phyloP scores from a whole-genome alignment of 805 yeast species.

The Metschnikowia vanudenii region DNA sequence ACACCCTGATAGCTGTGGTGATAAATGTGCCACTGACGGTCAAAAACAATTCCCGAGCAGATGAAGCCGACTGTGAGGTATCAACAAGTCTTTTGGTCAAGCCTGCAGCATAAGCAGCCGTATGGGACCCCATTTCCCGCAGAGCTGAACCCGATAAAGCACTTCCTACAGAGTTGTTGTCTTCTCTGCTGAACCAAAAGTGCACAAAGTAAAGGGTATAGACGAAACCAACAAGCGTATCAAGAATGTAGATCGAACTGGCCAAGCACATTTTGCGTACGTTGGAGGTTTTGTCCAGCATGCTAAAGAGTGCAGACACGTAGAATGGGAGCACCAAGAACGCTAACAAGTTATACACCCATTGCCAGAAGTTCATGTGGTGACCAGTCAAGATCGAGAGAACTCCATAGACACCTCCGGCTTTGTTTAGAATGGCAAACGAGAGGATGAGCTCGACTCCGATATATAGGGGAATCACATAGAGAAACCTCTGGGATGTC shows the following conservation, averaged over 20 bases:
- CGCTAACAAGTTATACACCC: constrained; percentile 73
- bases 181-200: constrained; percentile 67
- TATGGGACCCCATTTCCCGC: not conserved
- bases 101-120: not conserved
- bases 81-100: constrained; percentile 11
- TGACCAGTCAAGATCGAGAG: constrained; percentile 87
- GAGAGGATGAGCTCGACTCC: constrained; percentile 85
- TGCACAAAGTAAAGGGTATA: constrained; percentile 74
- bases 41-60: constrained; percentile 51
- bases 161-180: constrained; percentile 23
- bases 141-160: not conserved
- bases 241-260: constrained; percentile 60
- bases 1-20: constrained; percentile 50
- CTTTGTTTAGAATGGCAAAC: constrained; percentile 77
- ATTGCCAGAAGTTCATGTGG: constrained; percentile 76
- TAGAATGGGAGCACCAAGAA: constrained; percentile 63
- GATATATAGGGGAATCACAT: constrained; percentile 70
- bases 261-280: constrained; percentile 63
- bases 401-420: constrained; percentile 85
- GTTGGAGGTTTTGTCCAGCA: constrained; percentile 46
- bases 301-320: constrained; percentile 50
- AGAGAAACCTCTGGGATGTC: constrained; percentile 53
- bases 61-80: constrained; percentile 61
- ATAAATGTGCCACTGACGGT: constrained; percentile 51
- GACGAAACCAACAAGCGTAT: constrained; percentile 62